Conservation (phyloP, 495 filamentous ascomycete species). For the Hypoxylon trugodes region DNA sequence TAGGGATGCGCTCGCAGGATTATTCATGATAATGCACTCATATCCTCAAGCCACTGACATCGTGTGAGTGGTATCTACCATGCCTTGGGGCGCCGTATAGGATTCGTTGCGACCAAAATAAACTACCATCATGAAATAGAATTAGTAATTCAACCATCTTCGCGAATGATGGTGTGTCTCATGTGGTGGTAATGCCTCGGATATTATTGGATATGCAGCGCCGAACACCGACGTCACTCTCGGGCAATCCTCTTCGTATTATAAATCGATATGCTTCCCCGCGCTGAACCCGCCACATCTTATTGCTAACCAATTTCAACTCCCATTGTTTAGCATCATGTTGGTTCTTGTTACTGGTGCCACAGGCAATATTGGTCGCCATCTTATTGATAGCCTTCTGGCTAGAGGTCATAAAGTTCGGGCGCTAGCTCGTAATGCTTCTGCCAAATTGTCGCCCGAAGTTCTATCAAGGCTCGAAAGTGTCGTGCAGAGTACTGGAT, state of each 20-base stretch:
- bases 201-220: background rate
- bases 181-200: too few species aligned
- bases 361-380: slow-evolving; percentile 38
- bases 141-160: too few species aligned
- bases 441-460: slow-evolving; percentile 13
- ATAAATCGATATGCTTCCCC: background rate
- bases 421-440: slow-evolving; percentile 23
- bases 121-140: too few species aligned
- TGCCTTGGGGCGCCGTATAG: background rate
- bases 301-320: background rate
- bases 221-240: background rate
- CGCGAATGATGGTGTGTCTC: too few species aligned
- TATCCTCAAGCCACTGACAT: too few species aligned
- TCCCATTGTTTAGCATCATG: slow-evolving; percentile 4
- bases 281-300: background rate
- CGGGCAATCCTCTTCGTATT: background rate
- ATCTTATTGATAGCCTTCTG: slow-evolving; percentile 15
- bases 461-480: slow-evolving; percentile 25
- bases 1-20: too few species aligned
- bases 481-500: slow-evolving; percentile 21
- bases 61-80: background rate
- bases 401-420: slow-evolving; percentile 34
- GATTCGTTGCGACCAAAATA: background rate
- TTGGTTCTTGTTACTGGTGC: slow-evolving; percentile 35
- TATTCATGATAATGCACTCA: too few species aligned